Evolutionary conservation across 2,329 filamentous ascomycete species (phyloP).

Genomic region (Tolypocladium amazonense): DNA sequence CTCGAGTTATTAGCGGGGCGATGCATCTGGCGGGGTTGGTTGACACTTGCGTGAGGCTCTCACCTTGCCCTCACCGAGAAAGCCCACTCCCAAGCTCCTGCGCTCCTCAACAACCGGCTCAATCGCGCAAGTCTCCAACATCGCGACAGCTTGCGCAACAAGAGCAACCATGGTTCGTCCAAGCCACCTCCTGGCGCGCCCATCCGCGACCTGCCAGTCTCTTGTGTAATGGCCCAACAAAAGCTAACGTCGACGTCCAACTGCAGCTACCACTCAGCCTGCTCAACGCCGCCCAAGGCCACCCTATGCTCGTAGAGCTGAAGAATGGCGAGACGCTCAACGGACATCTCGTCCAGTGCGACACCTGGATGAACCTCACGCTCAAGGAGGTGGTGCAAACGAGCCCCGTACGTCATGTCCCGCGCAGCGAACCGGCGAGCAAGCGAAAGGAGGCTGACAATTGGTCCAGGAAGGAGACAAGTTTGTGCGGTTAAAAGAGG

Average conservation of each 20-base stretch:
- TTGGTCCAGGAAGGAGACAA: slow-evolving; percentile 68
- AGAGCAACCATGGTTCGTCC: not conserved
- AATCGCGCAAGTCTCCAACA: not conserved
- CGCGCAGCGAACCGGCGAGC: not conserved
- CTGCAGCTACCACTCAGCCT: slow-evolving; percentile 63
- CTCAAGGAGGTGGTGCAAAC: slow-evolving; percentile 96
- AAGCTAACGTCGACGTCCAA: slow-evolving; percentile 10
- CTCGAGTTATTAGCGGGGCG: slow-evolving; percentile 12
- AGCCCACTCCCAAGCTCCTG: not conserved
- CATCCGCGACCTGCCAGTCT: not conserved
- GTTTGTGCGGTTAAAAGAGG: slow-evolving; percentile 84
- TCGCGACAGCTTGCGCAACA: not conserved
- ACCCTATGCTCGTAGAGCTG: slow-evolving; percentile 94
- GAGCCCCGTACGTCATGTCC: slow-evolving; percentile 51
- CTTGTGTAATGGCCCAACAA: not conserved
- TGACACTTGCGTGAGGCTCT: slow-evolving; percentile 8
- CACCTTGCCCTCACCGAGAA: slow-evolving; percentile 7
- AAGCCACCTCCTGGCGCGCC: not conserved
- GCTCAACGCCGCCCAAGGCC: slow-evolving; percentile 89
- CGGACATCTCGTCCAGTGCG: slow-evolving; percentile 90
- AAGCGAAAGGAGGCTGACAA: not conserved
- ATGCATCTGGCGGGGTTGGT: slow-evolving; percentile 16
- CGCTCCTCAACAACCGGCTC: not conserved
- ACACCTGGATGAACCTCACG: slow-evolving; percentile 99
- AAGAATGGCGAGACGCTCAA: slow-evolving; percentile 98